Base-by-base conservation (phyloP, 2,329 filamentous ascomycete genomes). In the Phoma sp. region DNA sequence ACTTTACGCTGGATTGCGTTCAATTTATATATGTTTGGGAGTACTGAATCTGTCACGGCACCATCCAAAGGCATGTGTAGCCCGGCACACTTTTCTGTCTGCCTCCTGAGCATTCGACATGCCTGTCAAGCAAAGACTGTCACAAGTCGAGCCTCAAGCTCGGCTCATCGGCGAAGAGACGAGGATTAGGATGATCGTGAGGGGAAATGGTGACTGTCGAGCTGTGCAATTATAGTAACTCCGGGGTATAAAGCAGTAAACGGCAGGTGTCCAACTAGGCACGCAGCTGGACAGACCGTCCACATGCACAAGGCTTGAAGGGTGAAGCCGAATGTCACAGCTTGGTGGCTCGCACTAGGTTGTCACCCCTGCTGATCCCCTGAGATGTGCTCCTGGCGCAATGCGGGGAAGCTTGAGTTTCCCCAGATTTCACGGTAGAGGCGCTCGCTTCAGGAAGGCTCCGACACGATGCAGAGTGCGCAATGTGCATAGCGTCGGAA, bases 331-430 rank as follows among this genome's bases (percentile, higher is more conserved):
- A 29, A 6, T 33, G 32, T 33, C 32, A 33, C 32, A 8, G 13
- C 32, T 13, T 4, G 32, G 18, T 40, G 11, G 9, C n/a, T 29
- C 9, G 27, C 6, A 9, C 23, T 23, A 25, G 14, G 18, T 41
- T 23, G 4, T 33, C n/a, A 30, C 4, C 22, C 36, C 36, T 41
- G 45, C 36, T 33, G 37, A 41, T 35, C 36, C 46, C 41, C 36
- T 42, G 32, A n/a, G 44, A 41, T 41, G 35, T 45, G 14, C 14
- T 49, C 22, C 6, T 42, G 13, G 32, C 32, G 47, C 22, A 39
- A 43, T 44, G 53, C 43, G 53, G 53, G 53, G 53, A 52, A 56
- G 43, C 43, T 45, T 32, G 43, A 22, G 35, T 36, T 48, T 43
- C 38, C 42, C 33, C 47, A 44, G 25, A 25, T 36, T 33, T 43